Conservation (phyloP, 2,329 filamentous ascomycete species). For the Sphaerulina populicola region DNA sequence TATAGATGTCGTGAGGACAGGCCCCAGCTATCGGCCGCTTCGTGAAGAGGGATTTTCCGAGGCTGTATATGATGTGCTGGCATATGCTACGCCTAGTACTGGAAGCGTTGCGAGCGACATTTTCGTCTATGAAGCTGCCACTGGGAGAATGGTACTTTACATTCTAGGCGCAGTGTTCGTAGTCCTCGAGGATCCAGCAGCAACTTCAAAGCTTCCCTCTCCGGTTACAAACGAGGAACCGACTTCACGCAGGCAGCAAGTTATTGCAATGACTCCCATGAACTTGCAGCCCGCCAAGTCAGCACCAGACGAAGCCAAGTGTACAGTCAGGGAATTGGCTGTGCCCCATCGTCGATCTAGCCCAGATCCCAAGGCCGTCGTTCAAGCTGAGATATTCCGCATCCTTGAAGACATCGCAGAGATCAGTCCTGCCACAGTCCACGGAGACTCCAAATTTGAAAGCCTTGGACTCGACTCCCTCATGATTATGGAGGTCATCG, state of each 20-base stretch:
- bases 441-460: slow-evolving; percentile 6
- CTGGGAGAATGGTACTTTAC: neutral
- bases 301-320: neutral
- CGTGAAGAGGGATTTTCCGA: neutral
- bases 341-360: neutral
- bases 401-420: slow-evolving; percentile 6
- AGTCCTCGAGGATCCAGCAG: neutral
- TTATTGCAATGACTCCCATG: neutral
- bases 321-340: neutral
- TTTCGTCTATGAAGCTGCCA: slow-evolving; percentile 6
- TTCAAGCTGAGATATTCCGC: neutral
- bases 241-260: neutral
- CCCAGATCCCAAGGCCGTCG: neutral
- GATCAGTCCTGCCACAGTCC: neutral
- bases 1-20: neutral
- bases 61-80: slow-evolving; percentile 1
- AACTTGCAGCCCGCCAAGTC: neutral
- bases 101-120: slow-evolving; percentile 1
- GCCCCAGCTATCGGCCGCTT: neutral
- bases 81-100: slow-evolving; percentile 1
- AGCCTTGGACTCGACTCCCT: slow-evolving; percentile 26
- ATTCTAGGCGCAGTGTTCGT: slow-evolving; percentile 4
- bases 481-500: slow-evolving; percentile 22
- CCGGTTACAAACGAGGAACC: neutral
- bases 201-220: neutral